A percentile compares a stretch with the other conserved stretches of the same genome.
Evolutionary conservation across 352 stramenopile genomes (phyloP).

Genomic region (Phytophthora fragariae): DNA sequence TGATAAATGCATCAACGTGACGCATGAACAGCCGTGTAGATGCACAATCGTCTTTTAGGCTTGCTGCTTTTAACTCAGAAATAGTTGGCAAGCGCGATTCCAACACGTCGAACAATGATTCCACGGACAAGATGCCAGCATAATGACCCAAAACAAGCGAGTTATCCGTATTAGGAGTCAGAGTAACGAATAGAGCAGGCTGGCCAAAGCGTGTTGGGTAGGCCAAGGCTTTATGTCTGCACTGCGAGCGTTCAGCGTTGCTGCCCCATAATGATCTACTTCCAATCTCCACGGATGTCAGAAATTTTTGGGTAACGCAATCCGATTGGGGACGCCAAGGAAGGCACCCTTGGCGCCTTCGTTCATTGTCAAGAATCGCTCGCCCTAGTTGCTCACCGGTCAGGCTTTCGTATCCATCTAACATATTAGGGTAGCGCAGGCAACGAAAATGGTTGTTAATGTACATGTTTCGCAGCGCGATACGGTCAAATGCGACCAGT

Average conservation of each 20-base stretch:
- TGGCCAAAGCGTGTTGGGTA: not conserved
- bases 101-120: not conserved
- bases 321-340: not conserved
- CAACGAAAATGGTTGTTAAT: not conserved
- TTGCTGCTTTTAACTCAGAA: not conserved
- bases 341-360: not conserved
- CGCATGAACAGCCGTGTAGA: not conserved
- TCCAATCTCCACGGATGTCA: constrained; percentile 6
- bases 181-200: constrained; percentile 4
- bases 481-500: constrained; percentile 11
- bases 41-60: not conserved
- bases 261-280: constrained; percentile 5
- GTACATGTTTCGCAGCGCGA: constrained; percentile 19
- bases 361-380: constrained; percentile 13
- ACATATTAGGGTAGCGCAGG: constrained; percentile 6
- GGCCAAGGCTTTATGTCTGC: constrained; percentile 5
- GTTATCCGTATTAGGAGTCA: constrained; percentile 2
- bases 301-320: not conserved
- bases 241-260: constrained; percentile 12
- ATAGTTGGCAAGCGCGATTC: not conserved
- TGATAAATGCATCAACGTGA: not conserved
- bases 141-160: not conserved
- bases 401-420: not conserved
- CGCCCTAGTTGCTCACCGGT: not conserved
- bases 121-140: not conserved